These are phyloP conservation scores for Fusarium mundagurra DNA, from an alignment of 2,329 filamentous ascomycete species.

Conservation along the genomic window DNA sequence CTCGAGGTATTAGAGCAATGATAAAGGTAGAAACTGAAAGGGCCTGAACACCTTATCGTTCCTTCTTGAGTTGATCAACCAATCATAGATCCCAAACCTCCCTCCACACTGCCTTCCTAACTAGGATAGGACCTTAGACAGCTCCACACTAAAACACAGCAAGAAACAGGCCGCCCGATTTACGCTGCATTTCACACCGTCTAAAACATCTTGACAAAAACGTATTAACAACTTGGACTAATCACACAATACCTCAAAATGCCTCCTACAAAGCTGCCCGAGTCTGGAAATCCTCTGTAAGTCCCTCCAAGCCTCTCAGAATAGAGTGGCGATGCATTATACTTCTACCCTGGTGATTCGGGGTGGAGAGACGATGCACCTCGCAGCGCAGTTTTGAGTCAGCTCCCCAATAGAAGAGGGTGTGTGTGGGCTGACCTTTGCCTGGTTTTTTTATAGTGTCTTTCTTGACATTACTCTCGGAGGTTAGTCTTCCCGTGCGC, in stretches of 20 bases:
- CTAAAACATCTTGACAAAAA: conserved; percentile 7
- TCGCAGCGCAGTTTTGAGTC: conserved; percentile 26
- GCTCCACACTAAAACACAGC: conserved; percentile 25
- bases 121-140: background rate
- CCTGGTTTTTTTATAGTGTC: conserved; percentile 54
- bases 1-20: too few relatives aligned
- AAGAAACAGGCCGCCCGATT: conserved; percentile 4
- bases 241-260: conserved; percentile 40
- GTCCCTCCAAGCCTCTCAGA: conserved; percentile 34
- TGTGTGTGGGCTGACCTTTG: conserved; percentile 38
- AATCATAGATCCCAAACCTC: conserved; percentile 3
- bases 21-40: background rate
- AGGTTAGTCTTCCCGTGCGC: conserved; percentile 57
- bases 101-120: conserved; percentile 25
- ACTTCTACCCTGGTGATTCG: conserved; percentile 17
- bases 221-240: background rate
- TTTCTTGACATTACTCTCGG: conserved; percentile 85
- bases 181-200: conserved; percentile 1
- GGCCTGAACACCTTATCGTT: background rate
- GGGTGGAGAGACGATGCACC: conserved; percentile 30
- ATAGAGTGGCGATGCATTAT: conserved; percentile 24
- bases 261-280: conserved; percentile 58
- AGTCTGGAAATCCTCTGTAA: conserved; percentile 60
- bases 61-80: background rate
- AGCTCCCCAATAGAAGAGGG: conserved; percentile 14